Percentiles rank a stretch among this genome's conserved stretches.
Evolutionary conservation across 2,329 filamentous ascomycete genomes (phyloP).

Genomic region (Endocalyx cinctus): DNA sequence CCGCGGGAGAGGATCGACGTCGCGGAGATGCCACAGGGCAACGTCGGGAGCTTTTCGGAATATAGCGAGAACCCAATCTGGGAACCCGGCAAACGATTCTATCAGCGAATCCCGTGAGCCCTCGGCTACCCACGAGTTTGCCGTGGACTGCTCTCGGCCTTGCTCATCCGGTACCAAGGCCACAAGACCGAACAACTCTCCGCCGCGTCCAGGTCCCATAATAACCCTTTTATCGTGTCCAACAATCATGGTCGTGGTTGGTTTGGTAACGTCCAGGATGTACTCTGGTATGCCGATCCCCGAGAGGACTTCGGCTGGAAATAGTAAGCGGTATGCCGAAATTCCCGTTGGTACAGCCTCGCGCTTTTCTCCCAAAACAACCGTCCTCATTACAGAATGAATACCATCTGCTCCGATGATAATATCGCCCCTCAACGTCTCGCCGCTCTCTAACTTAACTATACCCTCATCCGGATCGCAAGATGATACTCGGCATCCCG

Average conservation of each 20-base stretch:
- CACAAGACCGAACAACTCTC: conserved; percentile 37
- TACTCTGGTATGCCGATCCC: conserved; percentile 13
- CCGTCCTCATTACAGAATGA: conserved; percentile 8
- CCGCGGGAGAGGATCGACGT: conserved; percentile 34
- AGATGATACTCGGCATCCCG: conserved; percentile 21
- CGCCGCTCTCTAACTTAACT: conserved; percentile 29
- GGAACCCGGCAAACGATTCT: conserved; percentile 36
- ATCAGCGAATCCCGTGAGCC: conserved; percentile 32
- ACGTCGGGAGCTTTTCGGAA: conserved; percentile 28
- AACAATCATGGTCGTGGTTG: conserved; percentile 42
- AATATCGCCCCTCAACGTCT: conserved; percentile 23
- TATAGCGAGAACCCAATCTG: conserved; percentile 31
- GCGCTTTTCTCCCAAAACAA: conserved; percentile 12
- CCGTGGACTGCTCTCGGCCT: conserved; percentile 32
- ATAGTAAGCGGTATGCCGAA: conserved; percentile 34
- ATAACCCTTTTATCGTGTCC: conserved; percentile 37
- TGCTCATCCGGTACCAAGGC: conserved; percentile 39
- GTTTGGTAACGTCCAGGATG: conserved; percentile 30
- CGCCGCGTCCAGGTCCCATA: conserved; percentile 39
- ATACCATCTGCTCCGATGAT: conserved; percentile 35
- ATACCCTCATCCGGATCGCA: conserved; percentile 36
- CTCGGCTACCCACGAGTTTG: conserved; percentile 34
- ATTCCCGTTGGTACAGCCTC: conserved; percentile 28
- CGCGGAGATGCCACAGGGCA: conserved; percentile 40
- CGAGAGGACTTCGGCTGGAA: conserved; percentile 10